Evolutionary conservation across 805 yeast species (phyloP).

Genomic region (Metschnikowia noctiluminum): DNA sequence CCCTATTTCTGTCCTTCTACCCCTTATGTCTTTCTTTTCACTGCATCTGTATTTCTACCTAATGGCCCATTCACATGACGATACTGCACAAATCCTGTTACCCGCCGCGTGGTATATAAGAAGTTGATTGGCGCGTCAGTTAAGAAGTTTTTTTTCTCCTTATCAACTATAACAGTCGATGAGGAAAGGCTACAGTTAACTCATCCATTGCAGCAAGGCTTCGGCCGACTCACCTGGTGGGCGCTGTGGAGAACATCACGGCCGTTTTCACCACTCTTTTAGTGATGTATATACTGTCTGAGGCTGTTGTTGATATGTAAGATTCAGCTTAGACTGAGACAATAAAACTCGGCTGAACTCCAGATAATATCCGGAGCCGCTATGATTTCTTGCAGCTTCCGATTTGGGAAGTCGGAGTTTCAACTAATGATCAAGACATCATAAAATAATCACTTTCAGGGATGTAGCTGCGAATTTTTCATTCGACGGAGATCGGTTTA

Average conservation of each 20-base stretch:
- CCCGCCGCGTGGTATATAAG: slow-evolving; percentile 11
- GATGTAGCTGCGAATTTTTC: too few species aligned
- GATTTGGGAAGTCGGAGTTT: too few species aligned
- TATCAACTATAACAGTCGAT: slow-evolving; percentile 60
- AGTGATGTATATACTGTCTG: slow-evolving; percentile 39
- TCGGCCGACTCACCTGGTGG: slow-evolving; percentile 28
- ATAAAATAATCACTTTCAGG: too few species aligned
- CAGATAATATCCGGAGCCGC: too few species aligned
- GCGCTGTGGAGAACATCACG: slow-evolving; percentile 55
- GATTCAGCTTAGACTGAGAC: too few species aligned
- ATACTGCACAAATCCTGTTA: slow-evolving; percentile 1
- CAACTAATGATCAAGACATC: too few species aligned
- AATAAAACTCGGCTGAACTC: too few species aligned
- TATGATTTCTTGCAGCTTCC: too few species aligned
- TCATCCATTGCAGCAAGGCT: slow-evolving; percentile 38
- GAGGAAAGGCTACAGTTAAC: slow-evolving; percentile 43
- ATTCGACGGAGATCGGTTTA: too few species aligned
- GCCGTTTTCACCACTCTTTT: slow-evolving; percentile 46
- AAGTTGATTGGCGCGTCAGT: neutral
- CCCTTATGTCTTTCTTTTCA: too few species aligned
- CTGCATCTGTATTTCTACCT: too few species aligned
- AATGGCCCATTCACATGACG: neutral
- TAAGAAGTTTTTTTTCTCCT: slow-evolving; percentile 18
- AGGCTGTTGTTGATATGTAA: slow-evolving; percentile 29
- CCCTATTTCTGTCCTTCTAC: too few species aligned